Base-by-base conservation (phyloP, 2,329 filamentous ascomycete species). In the Didymella arachidicola region DNA sequence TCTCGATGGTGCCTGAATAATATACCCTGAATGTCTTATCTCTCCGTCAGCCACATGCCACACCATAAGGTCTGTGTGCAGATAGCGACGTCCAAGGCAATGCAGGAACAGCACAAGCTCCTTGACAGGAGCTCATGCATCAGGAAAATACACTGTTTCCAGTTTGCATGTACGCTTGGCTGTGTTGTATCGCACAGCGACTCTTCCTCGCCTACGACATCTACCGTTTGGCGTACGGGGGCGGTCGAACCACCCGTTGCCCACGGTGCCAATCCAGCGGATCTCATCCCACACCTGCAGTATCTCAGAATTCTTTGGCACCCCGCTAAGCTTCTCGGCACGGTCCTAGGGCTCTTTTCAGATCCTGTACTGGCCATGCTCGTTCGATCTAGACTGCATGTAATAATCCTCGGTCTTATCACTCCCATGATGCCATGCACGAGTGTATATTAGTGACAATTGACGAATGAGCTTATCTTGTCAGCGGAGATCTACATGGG, bases 361-460 rank as follows among this genome's bases (percentile, higher is more conserved):
- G 32, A 34, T 26, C 8, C 19, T 53, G 14, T 29, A 43, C 55
- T 53, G 18, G 43, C 38, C 43, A n/a, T 27, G n/a, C 34, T 26
- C 36, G 42, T 39, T 25, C 26, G 34, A 27, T 8, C 43, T 49
- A 53, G 48, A 30, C 43, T 53, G 18, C 38, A 39, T 30, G 38
- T 11, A 25, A 47, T 42, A 4, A 26, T 36, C 25, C 43, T 38
- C 43, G 48, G 48, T 34, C 49, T 52, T 53, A 53, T 58, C 22
- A 4, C 48, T 52, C 36, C 34, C 41, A 52, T 26, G 29, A 46
- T 36, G 42, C 47, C 43, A 43, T 52, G 54, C 54, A 57, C 43
- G 54, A 43, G 42, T 46, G 34, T 18, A 27, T 41, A 42, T 41
- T 41, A 10, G 19, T 39, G 41, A 39, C 30, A n/a, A 32, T 1